Evolutionary conservation across 176 grass and related monocot genomes (phyloP).

Genomic region (Musa itinerans): DNA sequence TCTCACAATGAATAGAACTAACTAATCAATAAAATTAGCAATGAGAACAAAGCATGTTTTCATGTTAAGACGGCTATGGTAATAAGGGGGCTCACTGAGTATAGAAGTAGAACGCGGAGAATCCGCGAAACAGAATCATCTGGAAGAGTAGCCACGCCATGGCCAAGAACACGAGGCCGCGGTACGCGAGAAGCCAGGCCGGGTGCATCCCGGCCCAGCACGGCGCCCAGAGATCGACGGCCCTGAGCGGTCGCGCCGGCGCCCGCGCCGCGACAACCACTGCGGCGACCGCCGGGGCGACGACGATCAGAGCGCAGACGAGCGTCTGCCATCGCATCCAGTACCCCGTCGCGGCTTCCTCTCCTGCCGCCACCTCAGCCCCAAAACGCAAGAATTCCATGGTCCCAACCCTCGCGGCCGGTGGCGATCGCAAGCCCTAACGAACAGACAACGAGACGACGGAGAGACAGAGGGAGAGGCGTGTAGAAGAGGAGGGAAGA

Average conservation of each 20-base stretch:
- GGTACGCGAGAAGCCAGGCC: constrained; percentile 20
- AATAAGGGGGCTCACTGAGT: constrained; percentile 25
- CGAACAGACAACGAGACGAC: neutral
- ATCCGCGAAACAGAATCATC: constrained; percentile 6
- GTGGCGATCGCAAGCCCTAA: neutral
- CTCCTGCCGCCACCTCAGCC: neutral
- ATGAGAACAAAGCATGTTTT: too few species aligned
- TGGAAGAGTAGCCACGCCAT: constrained; percentile 20
- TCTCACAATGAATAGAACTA: too few species aligned
- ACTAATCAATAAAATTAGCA: too few species aligned
- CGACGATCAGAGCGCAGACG: constrained; percentile 22
- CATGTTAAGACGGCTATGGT: neutral
- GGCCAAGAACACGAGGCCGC: constrained; percentile 17
- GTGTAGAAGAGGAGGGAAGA: too few species aligned
- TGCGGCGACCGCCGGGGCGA: neutral
- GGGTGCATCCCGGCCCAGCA: constrained; percentile 31
- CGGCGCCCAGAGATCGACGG: constrained; percentile 24
- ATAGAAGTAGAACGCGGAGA: constrained; percentile 26
- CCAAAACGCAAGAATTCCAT: neutral
- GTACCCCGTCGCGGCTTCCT: neutral
- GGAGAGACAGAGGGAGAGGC: too few species aligned
- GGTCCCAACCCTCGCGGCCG: neutral
- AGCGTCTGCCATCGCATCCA: constrained; percentile 27
- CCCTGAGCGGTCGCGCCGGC: constrained; percentile 1
- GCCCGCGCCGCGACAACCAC: constrained; percentile 3